phyloP scores from a whole-genome alignment of 129 eudicot species.

The Sambucus nigra region DNA sequence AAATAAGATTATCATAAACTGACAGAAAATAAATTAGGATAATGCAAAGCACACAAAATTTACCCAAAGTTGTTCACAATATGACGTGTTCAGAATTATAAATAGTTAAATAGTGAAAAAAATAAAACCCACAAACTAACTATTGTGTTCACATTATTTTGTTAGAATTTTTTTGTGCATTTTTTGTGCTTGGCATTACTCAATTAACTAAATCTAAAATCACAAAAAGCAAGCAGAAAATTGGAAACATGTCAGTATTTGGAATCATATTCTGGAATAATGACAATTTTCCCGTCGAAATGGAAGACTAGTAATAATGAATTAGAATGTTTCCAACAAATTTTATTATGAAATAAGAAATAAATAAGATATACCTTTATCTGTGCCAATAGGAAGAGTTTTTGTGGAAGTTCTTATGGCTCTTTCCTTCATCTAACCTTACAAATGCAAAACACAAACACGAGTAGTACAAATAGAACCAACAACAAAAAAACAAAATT shows the following conservation, averaged over 20 bases:
- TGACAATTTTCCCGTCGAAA: slow-evolving; percentile 1
- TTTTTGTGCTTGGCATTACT: too few species aligned
- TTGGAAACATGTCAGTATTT: too few species aligned
- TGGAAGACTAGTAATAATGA: not conserved
- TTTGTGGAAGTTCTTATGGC: slow-evolving; percentile 36
- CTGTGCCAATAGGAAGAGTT: slow-evolving; percentile 36
- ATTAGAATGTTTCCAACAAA: not conserved
- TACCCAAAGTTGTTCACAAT: too few species aligned
- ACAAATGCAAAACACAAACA: slow-evolving; percentile 43
- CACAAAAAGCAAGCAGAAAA: not conserved
- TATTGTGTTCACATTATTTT: too few species aligned
- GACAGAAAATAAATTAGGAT: not conserved
- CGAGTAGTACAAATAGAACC: slow-evolving; percentile 38
- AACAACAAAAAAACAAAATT: slow-evolving; percentile 41
- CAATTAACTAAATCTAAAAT: too few species aligned
- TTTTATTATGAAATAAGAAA: not conserved
- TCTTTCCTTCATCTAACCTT: slow-evolving; percentile 41
- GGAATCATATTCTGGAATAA: not conserved
- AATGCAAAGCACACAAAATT: too few species aligned
- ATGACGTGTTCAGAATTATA: too few species aligned
- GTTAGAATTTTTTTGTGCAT: too few species aligned
- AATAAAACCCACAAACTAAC: too few species aligned
- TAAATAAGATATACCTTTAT: slow-evolving; percentile 38
- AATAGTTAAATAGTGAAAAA: too few species aligned
- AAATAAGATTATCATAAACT: not conserved